A percentile compares a stretch with the other conserved stretches of the same genome.
These are phyloP conservation scores for Thuidium tamariscinum DNA, from an alignment of 225 moss, liverwort and hornwort species.

Conservation along the genomic window DNA sequence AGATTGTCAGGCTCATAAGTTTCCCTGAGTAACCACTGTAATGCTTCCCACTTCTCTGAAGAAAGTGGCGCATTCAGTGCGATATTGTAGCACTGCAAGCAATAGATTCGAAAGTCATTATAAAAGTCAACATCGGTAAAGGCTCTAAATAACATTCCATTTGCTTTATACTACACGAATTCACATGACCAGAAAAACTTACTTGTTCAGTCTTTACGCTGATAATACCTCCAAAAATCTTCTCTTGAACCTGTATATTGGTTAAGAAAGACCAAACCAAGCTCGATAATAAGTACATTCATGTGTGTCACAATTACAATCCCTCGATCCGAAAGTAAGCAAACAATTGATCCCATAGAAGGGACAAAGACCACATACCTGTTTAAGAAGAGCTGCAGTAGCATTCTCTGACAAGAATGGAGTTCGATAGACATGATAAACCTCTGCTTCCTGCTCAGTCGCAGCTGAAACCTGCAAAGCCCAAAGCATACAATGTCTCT, in stretches of 20 bases:
- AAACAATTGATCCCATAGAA: neutral
- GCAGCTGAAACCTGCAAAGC: slow-evolving; percentile 15
- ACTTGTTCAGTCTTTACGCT: slow-evolving; percentile 85
- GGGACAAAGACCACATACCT: slow-evolving; percentile 22
- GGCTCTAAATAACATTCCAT: neutral
- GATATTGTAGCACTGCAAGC: slow-evolving; percentile 79
- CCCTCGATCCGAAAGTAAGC: neutral
- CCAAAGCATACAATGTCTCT: neutral
- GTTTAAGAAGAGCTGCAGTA: slow-evolving; percentile 59
- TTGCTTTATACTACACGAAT: neutral
- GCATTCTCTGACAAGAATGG: slow-evolving; percentile 70
- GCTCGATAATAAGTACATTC: neutral
- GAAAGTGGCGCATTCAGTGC: slow-evolving; percentile 57
- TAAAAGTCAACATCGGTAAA: neutral
- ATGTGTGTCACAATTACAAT: neutral
- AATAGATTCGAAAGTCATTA: neutral
- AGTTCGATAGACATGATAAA: slow-evolving; percentile 75
- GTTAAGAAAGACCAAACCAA: neutral
- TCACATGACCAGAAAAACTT: neutral
- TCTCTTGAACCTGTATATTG: slow-evolving; percentile 59
- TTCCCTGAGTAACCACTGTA: slow-evolving; percentile 83
- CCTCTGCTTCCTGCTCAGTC: slow-evolving; percentile 37
- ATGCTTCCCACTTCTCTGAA: slow-evolving; percentile 57
- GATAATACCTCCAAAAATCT: slow-evolving; percentile 41
- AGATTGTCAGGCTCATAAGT: slow-evolving; percentile 83